phyloP scores from a whole-genome alignment of 192 early-diverging fungal species.

The Coemansia sp. region DNA sequence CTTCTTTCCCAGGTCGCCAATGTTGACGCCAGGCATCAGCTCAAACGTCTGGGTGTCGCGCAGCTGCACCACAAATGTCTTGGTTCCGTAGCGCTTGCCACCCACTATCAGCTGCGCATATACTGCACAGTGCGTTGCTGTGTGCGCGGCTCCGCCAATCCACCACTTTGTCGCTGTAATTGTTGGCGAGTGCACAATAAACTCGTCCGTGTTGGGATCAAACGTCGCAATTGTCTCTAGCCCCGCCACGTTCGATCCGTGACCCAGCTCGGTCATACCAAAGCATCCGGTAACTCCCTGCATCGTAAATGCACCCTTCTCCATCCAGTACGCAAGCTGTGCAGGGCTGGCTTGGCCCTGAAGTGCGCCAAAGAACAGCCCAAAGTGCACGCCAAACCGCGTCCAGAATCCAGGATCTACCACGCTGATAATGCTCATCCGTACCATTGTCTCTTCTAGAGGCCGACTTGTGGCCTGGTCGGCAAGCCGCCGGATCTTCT shows the following conservation, averaged over 20 bases:
- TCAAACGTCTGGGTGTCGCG: conserved; percentile 78
- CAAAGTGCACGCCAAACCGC: conserved; percentile 86
- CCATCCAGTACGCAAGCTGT: conserved; percentile 84
- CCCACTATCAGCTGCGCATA: conserved; percentile 84
- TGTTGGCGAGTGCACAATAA: conserved; percentile 78
- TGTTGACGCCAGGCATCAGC: conserved; percentile 79
- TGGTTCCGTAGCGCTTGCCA: conserved; percentile 78
- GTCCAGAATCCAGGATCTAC: conserved; percentile 91
- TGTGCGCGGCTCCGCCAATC: conserved; percentile 95
- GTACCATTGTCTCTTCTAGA: conserved; percentile 64
- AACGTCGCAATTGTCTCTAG: conserved; percentile 91
- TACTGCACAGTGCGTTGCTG: conserved; percentile 76
- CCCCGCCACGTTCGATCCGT: conserved; percentile 88
- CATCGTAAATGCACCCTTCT: conserved; percentile 77
- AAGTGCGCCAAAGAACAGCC: conserved; percentile 84
- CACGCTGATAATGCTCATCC: conserved; percentile 78
- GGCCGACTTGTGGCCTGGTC: conserved; percentile 72
- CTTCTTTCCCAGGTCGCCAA: conserved; percentile 93
- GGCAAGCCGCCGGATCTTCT: conserved; percentile 70
- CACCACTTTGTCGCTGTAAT: conserved; percentile 91
- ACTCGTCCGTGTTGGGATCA: conserved; percentile 79
- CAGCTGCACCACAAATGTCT: conserved; percentile 86
- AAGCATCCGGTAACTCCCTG: conserved; percentile 87
- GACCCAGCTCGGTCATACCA: conserved; percentile 91
- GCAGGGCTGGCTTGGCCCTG: conserved; percentile 79